Conservation (phyloP, 345 rosid genomes). For the Syzygium jambos region DNA sequence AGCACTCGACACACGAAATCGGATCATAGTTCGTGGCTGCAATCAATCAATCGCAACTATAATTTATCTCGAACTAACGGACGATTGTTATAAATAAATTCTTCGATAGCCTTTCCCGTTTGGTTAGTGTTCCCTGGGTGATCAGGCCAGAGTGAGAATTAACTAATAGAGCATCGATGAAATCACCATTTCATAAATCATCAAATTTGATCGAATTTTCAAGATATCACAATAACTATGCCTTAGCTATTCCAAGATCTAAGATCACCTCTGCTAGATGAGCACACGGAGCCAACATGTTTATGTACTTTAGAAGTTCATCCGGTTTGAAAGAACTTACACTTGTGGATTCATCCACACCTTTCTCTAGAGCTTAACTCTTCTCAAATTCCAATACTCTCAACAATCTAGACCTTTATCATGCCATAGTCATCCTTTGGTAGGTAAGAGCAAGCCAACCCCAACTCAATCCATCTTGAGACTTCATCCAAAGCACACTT, state of each 20-base stretch:
- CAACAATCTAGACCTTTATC: slow-evolving; percentile 37
- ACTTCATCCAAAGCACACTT: slow-evolving; percentile 52
- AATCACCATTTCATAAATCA: no score
- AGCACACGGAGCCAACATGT: slow-evolving; percentile 33
- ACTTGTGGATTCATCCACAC: slow-evolving; percentile 10
- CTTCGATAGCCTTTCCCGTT: no score
- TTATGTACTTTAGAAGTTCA: slow-evolving; percentile 35
- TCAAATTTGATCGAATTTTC: no score
- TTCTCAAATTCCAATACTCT: slow-evolving; percentile 42
- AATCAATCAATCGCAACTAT: no score
- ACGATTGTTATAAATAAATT: no score
- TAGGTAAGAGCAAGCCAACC: slow-evolving; percentile 48
- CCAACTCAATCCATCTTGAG: slow-evolving; percentile 40
- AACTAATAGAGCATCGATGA: no score
- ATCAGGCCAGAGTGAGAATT: no score
- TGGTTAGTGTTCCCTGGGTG: no score
- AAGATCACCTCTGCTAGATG: slow-evolving; percentile 36
- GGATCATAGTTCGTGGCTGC: no score
- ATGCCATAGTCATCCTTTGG: slow-evolving; percentile 24
- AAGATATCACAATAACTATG: slow-evolving; percentile 22
- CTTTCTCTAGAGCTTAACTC: slow-evolving; percentile 28
- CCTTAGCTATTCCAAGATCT: slow-evolving; percentile 44
- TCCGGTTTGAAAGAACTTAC: slow-evolving; percentile 32
- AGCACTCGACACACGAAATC: no score
- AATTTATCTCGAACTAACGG: no score